Evolutionary conservation across 306 rosid genomes (phyloP).

Genomic region (Arachis stenosperma): DNA sequence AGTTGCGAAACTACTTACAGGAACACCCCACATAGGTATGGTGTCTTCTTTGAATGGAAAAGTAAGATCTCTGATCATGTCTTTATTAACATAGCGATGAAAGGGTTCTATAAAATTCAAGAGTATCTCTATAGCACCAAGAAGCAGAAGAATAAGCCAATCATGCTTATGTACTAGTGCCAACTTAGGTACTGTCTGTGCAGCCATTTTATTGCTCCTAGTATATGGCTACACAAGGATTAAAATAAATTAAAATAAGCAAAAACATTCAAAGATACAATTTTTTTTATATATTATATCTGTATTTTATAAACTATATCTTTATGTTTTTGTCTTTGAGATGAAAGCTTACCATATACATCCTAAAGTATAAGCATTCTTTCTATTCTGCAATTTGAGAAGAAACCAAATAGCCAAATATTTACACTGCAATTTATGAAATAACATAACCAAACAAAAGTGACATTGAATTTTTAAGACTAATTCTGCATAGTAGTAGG

Average conservation of each 20-base stretch:
- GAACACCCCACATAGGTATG: slow-evolving; percentile 60
- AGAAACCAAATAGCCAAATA: background rate
- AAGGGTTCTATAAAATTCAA: slow-evolving; percentile 55
- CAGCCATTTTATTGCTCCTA: slow-evolving; percentile 21
- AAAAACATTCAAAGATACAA: too few species aligned
- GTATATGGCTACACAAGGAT: slow-evolving; percentile 29
- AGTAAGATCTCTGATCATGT: slow-evolving; percentile 50
- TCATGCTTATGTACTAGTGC: slow-evolving; percentile 43
- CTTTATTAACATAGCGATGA: slow-evolving; percentile 52
- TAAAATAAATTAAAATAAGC: too few species aligned
- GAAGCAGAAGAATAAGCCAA: slow-evolving; percentile 55
- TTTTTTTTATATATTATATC: too few species aligned
- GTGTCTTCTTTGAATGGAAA: slow-evolving; percentile 49
- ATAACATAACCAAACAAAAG: background rate
- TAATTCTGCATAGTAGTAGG: background rate
- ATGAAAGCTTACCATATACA: too few species aligned
- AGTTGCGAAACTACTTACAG: slow-evolving; percentile 39
- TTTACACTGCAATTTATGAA: background rate
- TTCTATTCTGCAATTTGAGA: background rate
- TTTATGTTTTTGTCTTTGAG: too few species aligned
- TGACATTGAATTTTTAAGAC: background rate
- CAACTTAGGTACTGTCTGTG: slow-evolving; percentile 45
- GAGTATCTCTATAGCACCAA: slow-evolving; percentile 35
- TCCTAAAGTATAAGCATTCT: too few species aligned
- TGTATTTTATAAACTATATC: too few species aligned